Evolutionary conservation across 305 asterid genomes (phyloP), one percentile per base, ranked within the genome.

Genomic region (Rubia balearica): DNA sequence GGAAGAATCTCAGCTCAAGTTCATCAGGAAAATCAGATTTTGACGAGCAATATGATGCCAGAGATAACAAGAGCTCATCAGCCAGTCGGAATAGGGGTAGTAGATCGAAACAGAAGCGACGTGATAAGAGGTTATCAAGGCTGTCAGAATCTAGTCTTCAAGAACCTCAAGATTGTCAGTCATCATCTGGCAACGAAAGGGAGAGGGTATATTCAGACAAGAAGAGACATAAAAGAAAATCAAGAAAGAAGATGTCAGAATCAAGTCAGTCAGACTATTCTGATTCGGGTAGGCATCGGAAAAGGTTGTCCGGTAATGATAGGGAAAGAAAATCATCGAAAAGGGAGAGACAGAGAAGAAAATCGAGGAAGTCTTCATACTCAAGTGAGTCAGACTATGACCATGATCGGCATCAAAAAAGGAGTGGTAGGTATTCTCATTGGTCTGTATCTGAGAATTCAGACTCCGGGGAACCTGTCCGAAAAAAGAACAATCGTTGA

Each of bases 181-280:
- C 89, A 46, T 78, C 87, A 13, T 82, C 81, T 30, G 79, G 72
- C 36, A 86, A 81, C 49, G 87, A 82, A 67, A 73, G 76, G 77
- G 68, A 80, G 84, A 78, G 83, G 67, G 71, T 77, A 71, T 76
- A 76, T 75, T 76, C 72, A 41, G 83, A 73, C 76, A 87, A 75
- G 76, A 73, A 78, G 79, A 82, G 65, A 65, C 76, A 70, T 38
- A 83, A 81, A 81, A 83, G 81, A 68, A 79, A 84, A 81, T 88
- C 81, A 30, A 74, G 33, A 61, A 79, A 79, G 71, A 80, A 57
- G 62, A 3, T 72, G 73, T 71, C 80, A 0, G 84, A 82, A 75
- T 78, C 84, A 3, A 81, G 80, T 71, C 71, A 85, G 67, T 77
- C 87, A 0, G 96, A 83, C 64, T 74, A 78, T 68, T 84, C 88